phyloP scores from a whole-genome alignment of 768 basidiomycete genomes.

The Auricularia cornea region DNA sequence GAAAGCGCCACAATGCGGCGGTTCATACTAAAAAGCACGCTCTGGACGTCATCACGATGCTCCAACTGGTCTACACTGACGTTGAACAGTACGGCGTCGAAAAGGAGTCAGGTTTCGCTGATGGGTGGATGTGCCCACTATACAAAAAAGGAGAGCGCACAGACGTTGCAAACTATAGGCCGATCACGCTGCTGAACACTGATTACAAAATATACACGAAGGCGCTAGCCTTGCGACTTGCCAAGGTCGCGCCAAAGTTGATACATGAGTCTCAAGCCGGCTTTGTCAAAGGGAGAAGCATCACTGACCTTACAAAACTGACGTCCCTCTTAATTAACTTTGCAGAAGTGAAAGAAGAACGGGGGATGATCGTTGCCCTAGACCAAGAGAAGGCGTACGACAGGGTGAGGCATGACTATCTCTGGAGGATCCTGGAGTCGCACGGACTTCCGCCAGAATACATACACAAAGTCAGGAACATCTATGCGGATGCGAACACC shows the following conservation, averaged over 20 bases:
- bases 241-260: conserved; percentile 5
- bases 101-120: conserved; percentile 9
- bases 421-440: conserved; percentile 4
- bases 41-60: background rate
- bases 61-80: conserved; percentile 39
- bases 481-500: conserved; percentile 25
- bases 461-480: conserved; percentile 18
- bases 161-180: conserved; percentile 13
- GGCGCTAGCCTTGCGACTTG: conserved; percentile 14
- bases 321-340: conserved; percentile 10
- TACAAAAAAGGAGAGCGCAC: conserved; percentile 28
- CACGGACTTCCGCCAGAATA: conserved; percentile 5
- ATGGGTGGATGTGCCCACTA: conserved; percentile 29
- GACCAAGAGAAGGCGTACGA: conserved; percentile 17
- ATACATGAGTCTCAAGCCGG: conserved; percentile 33
- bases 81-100: conserved; percentile 20
- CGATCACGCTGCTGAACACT: conserved; percentile 18
- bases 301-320: conserved; percentile 26
- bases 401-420: conserved; percentile 13
- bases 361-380: conserved; percentile 10
- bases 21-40: background rate
- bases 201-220: conserved; percentile 28
- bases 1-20: too few species aligned
- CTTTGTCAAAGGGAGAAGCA: conserved; percentile 24
- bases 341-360: conserved; percentile 8